phyloP scores from a whole-genome alignment of 2,329 filamentous ascomycete species.

The Alternaria postmessia region DNA sequence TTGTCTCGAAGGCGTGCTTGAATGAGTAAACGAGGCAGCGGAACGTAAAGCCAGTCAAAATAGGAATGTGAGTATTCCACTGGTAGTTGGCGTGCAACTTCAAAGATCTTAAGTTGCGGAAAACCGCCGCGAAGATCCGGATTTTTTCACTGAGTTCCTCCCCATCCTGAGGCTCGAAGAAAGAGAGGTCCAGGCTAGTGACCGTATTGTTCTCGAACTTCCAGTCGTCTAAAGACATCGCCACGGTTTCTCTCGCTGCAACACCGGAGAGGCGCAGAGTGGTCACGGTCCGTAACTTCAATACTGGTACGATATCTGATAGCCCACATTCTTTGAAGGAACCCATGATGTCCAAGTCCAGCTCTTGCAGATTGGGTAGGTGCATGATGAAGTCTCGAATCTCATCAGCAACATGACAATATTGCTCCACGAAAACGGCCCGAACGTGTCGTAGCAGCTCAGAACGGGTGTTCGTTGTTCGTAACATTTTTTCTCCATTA shows the following conservation, averaged over 20 bases:
- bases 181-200: constrained; percentile 9
- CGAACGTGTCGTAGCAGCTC: constrained; percentile 3
- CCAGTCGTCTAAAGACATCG: constrained; percentile 1
- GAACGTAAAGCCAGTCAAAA: constrained; percentile 6
- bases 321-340: neutral
- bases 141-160: constrained; percentile 9
- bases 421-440: neutral
- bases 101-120: constrained; percentile 6
- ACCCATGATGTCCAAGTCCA: constrained; percentile 7
- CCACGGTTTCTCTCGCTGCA: neutral
- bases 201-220: constrained; percentile 12
- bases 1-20: constrained; percentile 13
- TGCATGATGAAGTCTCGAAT: neutral
- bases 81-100: constrained; percentile 6
- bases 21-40: constrained; percentile 14
- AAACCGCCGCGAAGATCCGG: constrained; percentile 4
- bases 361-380: constrained; percentile 8
- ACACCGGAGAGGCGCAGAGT: constrained; percentile 4
- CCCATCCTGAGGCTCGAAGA: neutral
- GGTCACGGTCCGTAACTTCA: constrained; percentile 8
- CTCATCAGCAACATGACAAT: neutral
- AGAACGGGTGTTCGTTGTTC: neutral
- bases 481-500: neutral
- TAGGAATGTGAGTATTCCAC: neutral
- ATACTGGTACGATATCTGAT: constrained; percentile 1